Conservation (phyloP, 805 yeast genomes). For the Saccharomyces paradoxus region DNA sequence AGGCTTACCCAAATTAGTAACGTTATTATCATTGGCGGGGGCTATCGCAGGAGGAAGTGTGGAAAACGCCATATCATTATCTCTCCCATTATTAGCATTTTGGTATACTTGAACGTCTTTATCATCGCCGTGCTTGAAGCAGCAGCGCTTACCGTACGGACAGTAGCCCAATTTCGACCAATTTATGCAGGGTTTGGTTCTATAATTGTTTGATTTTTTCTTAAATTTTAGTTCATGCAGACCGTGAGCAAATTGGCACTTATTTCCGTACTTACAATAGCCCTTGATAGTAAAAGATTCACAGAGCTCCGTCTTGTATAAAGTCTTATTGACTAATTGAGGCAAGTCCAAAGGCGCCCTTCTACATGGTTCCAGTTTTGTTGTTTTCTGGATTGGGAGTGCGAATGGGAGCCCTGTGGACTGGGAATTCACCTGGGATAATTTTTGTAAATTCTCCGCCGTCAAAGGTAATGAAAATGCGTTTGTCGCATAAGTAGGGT, state of each 20-base stretch:
- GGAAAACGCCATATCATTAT: background rate
- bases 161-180: constrained; percentile 79
- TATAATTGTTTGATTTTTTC: constrained; percentile 66
- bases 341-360: background rate
- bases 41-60: background rate
- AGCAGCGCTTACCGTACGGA: constrained; percentile 84
- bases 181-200: constrained; percentile 85
- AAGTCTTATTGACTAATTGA: constrained; percentile 43
- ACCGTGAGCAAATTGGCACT: constrained; percentile 95
- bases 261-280: constrained; percentile 76
- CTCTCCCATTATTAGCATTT: constrained; percentile 14
- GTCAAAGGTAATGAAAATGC: constrained; percentile 22
- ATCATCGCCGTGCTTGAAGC: constrained; percentile 70
- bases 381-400: background rate
- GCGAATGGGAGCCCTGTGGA: background rate
- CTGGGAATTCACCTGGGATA: constrained; percentile 8
- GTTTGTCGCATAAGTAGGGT: constrained; percentile 18
- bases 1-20: constrained; percentile 1
- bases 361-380: background rate
- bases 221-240: constrained; percentile 62
- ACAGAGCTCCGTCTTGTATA: constrained; percentile 88
- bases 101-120: constrained; percentile 25
- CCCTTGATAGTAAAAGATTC: constrained; percentile 65
- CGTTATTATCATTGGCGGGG: background rate
- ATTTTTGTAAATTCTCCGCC: constrained; percentile 23